These are phyloP conservation scores for Fraxinus albicans DNA, from an alignment of 305 asterid species.

Conservation along the genomic window DNA sequence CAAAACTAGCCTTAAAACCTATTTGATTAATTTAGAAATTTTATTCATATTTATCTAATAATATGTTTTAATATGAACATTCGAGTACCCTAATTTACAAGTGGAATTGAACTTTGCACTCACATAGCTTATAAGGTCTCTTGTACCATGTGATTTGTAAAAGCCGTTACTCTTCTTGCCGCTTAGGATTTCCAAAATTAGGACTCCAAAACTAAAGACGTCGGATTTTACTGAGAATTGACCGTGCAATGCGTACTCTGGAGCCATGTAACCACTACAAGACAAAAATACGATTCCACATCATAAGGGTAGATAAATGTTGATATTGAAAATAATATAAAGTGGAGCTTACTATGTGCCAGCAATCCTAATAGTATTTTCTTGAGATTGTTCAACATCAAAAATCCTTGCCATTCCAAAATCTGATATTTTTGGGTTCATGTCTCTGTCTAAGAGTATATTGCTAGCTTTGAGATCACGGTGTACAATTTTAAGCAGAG, in stretches of 20 bases:
- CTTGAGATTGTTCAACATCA: slow-evolving; percentile 29
- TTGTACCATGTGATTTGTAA: slow-evolving; percentile 8
- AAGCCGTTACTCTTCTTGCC: slow-evolving; percentile 21
- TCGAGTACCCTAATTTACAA: neutral
- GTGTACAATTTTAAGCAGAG: slow-evolving; percentile 31
- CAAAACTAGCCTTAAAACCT: neutral
- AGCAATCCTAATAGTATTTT: slow-evolving; percentile 22
- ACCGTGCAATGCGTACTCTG: slow-evolving; percentile 31
- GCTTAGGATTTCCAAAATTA: slow-evolving; percentile 33
- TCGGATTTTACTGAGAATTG: slow-evolving; percentile 29
- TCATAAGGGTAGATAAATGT: neutral
- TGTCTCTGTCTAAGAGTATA: slow-evolving; percentile 25
- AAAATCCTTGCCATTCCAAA: slow-evolving; percentile 41
- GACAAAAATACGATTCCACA: neutral
- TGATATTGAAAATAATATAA: neutral
- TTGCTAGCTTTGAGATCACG: slow-evolving; percentile 39
- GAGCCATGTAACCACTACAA: slow-evolving; percentile 40
- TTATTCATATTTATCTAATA: neutral
- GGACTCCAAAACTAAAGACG: slow-evolving; percentile 31
- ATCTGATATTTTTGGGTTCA: slow-evolving; percentile 36
- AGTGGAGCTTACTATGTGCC: slow-evolving; percentile 1
- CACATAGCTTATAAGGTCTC: slow-evolving; percentile 32
- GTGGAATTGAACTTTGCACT: slow-evolving; percentile 7
- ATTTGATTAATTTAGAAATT: neutral
- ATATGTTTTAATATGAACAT: neutral